Evolutionary conservation across 31 red algal species (phyloP), one percentile per base, ranked within the genome.

Genomic region (Odonthalia washingtoniensis): DNA sequence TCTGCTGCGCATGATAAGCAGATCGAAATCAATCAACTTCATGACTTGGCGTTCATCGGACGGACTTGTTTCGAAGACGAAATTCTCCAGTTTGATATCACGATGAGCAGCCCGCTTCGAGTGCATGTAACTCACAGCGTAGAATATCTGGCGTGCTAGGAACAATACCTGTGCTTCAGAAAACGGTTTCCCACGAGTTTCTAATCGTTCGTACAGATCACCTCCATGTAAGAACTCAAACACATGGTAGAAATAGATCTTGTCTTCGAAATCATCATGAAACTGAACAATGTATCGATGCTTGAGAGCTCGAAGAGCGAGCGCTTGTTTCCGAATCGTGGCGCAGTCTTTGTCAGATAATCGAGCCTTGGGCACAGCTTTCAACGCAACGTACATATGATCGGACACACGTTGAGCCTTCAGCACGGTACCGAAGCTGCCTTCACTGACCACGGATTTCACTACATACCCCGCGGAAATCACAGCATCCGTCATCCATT

Each of bases 1-100:
- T 40, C 73, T 34, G 72, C 35, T 66, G 31, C 85, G 78, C 3
- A 90, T 79, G 32, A 91, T 53, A 14, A 91, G 79, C 39, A 91
- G 57, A 49, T 91, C 91, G 67, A 94, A 94, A 77, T 94, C 91
- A 27, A 94, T 88, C 72, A 94, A 78, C 77, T 94, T 94, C 77
- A 94, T 88, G 67, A 94, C 87, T 42, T 86, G 91, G 26, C 81
- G 73, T 17, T 75, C 76, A 72, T 94, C 91, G 42, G 77, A 17
- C 28, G 81, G 85, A 26, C 27, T 40, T 31, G 91, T 94, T 74
- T 88, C 83, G 39, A 94, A 94, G 36, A 94, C 91, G 72, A 94
- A 94, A 80, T 94, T 94, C 60, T 94, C 91, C 42, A 94, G 53
- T 69, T 94, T 94, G 72, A 94, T 94, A 63, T 94, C 91, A 45